phyloP scores from a whole-genome alignment of 1,284 basidiomycete species.

The Pseudozyma hubeiensis region DNA sequence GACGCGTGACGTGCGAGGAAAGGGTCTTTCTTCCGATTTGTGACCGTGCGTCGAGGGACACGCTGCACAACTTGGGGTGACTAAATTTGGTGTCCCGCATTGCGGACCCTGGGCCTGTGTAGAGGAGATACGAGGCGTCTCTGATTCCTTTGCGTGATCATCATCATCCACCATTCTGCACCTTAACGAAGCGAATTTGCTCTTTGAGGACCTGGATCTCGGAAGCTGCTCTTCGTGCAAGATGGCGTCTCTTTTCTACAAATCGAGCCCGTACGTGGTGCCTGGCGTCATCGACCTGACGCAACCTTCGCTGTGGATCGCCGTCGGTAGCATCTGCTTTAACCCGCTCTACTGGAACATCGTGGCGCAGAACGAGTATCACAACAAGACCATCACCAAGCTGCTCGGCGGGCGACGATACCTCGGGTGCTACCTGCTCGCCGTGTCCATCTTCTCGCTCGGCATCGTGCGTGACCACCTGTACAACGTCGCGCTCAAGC shows the following conservation, averaged over 20 bases:
- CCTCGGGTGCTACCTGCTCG: constrained; percentile 87
- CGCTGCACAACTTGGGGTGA: too few relatives aligned
- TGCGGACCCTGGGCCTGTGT: too few relatives aligned
- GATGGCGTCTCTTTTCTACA: constrained; percentile 29
- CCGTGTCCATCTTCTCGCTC: constrained; percentile 74
- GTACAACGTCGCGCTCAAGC: constrained; percentile 78
- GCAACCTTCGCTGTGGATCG: constrained; percentile 60
- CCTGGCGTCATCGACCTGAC: constrained; percentile 57
- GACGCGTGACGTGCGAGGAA: too few relatives aligned
- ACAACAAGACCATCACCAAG: constrained; percentile 64
- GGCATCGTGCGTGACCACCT: constrained; percentile 50
- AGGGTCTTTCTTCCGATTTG: too few relatives aligned
- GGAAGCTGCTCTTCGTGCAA: background rate
- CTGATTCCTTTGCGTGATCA: too few relatives aligned
- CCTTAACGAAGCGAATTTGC: too few relatives aligned
- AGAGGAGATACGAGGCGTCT: too few relatives aligned
- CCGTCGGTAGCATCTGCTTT: constrained; percentile 72
- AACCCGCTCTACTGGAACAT: constrained; percentile 97
- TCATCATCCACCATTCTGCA: too few relatives aligned
- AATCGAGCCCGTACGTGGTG: constrained; percentile 39
- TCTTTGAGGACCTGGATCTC: background rate
- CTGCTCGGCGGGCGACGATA: constrained; percentile 68
- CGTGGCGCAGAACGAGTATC: constrained; percentile 82
- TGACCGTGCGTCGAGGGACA: too few relatives aligned
- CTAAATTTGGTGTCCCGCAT: too few relatives aligned